Evolutionary conservation across 140 eudicot genomes (phyloP), one percentile per base, ranked within the genome.

Genomic region (Flaveria floridana): DNA sequence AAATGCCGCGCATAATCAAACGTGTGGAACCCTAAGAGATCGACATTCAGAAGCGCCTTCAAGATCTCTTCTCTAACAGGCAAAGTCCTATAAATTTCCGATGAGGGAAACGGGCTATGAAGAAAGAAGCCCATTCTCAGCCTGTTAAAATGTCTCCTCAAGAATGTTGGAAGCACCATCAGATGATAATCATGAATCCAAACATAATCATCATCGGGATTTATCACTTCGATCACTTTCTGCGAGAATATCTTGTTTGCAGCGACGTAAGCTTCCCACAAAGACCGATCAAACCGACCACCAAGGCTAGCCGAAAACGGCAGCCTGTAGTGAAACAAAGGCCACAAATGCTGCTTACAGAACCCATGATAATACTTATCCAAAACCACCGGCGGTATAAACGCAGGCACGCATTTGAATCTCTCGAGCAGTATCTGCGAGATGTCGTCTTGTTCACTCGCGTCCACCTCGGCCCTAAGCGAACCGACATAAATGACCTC

Each of bases 161-260:
- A 73, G 52, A 85, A 85, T 12, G 87, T 82, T 0, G 89, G 89
- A 25, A 85, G 64, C 19, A 85, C 89, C 89, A 85, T 85, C 26
- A 85, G 39, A 70, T 85, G 89, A 63, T 85, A 85, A 74, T 85
- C 89, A 7, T 85, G 86, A 21, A 85, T 85, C 89, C 89, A 85
- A 28, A 85, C 89, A 30, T 85, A 85, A 68, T 85, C 89, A 53
- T 85, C 89, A n/a, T 85, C 89, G 3, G 89, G 89, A 52, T 85
- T 85, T 20, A 85, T 85, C 37, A 85, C 89, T 62, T 85, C 89
- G 44, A 85, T 82, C 55, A 82, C 87, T 74, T 80, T 85, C 70
- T 85, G 89, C 0, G 89, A 82, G 70, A 85, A 85, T 0, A 82
- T 82, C 70, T 79, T 85, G 72, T 85, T 85, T 3, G 89, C 89